phyloP scores from a whole-genome alignment of 208 protist species.

The Endotrypanum monterogeii region DNA sequence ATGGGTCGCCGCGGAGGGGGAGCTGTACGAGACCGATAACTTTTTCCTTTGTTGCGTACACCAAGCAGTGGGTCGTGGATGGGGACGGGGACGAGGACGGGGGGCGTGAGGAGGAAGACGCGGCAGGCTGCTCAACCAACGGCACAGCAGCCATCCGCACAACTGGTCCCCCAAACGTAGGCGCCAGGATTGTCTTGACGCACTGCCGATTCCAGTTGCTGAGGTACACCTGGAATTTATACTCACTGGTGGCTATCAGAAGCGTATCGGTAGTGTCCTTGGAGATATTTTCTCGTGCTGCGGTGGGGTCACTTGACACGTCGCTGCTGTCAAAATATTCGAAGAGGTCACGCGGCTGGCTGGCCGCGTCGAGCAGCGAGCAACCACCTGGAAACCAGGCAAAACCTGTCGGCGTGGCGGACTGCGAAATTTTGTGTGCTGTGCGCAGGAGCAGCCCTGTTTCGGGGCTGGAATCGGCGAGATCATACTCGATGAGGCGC shows the following conservation, averaged over 20 bases:
- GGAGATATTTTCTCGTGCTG: not conserved
- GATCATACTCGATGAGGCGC: conserved; percentile 94
- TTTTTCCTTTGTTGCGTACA: conserved; percentile 89
- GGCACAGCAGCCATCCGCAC: conserved; percentile 61
- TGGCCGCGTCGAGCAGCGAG: conserved; percentile 46
- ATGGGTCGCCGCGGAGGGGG: conserved; percentile 92
- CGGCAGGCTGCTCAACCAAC: not conserved
- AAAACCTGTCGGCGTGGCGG: conserved; percentile 87
- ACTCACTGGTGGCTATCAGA: conserved; percentile 88
- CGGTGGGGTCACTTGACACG: not conserved
- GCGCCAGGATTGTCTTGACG: conserved; percentile 86
- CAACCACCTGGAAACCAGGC: conserved; percentile 62
- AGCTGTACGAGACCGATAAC: conserved; percentile 93
- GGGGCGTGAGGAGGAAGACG: conserved; percentile 2
- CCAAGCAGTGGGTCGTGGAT: conserved; percentile 53
- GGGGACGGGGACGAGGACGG: not conserved
- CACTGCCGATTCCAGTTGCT: conserved; percentile 90
- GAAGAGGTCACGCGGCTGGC: conserved; percentile 39
- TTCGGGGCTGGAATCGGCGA: conserved; percentile 84
- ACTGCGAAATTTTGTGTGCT: conserved; percentile 92
- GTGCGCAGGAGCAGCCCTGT: conserved; percentile 82
- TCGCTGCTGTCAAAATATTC: conserved; percentile 5
- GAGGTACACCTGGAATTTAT: conserved; percentile 87
- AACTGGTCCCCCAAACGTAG: conserved; percentile 93
- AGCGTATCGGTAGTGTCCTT: conserved; percentile 61